These are phyloP conservation scores for Petasospora fabianii DNA, from an alignment of 1,139 yeast species.

Conservation along the genomic window DNA sequence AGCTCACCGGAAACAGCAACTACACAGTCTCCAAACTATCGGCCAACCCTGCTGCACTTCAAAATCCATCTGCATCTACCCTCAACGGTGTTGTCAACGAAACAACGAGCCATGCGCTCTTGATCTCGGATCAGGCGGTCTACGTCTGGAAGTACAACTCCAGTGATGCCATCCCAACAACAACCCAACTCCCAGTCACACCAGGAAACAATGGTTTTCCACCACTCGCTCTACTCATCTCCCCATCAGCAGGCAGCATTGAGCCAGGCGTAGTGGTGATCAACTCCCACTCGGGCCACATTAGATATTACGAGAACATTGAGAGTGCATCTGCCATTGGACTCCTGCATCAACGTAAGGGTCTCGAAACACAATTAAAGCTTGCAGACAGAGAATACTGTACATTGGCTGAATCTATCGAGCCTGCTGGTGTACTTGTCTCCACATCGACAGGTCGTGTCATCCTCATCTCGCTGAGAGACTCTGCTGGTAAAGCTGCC, in stretches of 20 bases:
- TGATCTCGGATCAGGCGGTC: slow-evolving; percentile 47
- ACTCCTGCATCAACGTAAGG: slow-evolving; percentile 40
- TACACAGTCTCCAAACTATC: slow-evolving; percentile 62
- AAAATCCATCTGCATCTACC: slow-evolving; percentile 4
- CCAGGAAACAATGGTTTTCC: slow-evolving; percentile 31
- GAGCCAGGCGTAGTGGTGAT: slow-evolving; percentile 72
- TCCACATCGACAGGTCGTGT: slow-evolving; percentile 73
- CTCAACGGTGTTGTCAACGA: slow-evolving; percentile 53
- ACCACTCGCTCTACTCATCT: slow-evolving; percentile 62
- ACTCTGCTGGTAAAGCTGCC: slow-evolving; percentile 61
- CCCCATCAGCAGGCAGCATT: slow-evolving; percentile 56
- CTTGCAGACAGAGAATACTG: slow-evolving; percentile 52
- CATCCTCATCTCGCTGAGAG: slow-evolving; percentile 60
- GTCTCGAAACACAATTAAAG: slow-evolving; percentile 35
- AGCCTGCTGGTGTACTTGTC: slow-evolving; percentile 71
- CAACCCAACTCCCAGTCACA: slow-evolving; percentile 32
- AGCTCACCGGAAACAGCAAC: slow-evolving; percentile 56
- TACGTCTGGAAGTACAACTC: slow-evolving; percentile 71
- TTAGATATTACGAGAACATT: slow-evolving; percentile 64
- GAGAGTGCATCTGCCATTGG: slow-evolving; percentile 69
- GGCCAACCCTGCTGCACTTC: slow-evolving; percentile 43
- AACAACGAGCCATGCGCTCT: slow-evolving; percentile 51
- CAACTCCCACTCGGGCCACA: slow-evolving; percentile 50
- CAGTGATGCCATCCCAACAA: slow-evolving; percentile 51
- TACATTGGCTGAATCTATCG: slow-evolving; percentile 56